phyloP scores from a whole-genome alignment of 2,329 filamentous ascomycete species.

The Aspergillus fijiensis region DNA sequence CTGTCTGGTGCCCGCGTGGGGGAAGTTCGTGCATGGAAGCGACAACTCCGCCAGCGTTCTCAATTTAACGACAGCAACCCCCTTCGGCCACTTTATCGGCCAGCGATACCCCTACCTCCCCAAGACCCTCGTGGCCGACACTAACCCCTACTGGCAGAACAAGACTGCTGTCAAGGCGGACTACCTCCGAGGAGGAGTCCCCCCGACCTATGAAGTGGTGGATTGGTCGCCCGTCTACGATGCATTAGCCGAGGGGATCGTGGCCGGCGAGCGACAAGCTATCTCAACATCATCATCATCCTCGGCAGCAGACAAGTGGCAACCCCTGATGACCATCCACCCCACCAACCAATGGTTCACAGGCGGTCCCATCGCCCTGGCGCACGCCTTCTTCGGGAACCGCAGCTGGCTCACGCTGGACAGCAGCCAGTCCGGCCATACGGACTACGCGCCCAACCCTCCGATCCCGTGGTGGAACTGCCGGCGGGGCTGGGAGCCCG shows the following conservation, averaged over 20 bases:
- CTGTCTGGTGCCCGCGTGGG: slow-evolving; percentile 8
- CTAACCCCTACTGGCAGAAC: slow-evolving; percentile 11
- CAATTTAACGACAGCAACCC: neutral
- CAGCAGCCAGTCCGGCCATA: slow-evolving; percentile 7
- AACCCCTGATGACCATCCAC: slow-evolving; percentile 8
- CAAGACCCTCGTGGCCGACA: slow-evolving; percentile 8
- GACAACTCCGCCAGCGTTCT: neutral
- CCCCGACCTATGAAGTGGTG: neutral
- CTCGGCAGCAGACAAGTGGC: too few relatives aligned
- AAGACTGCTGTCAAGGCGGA: slow-evolving; percentile 7
- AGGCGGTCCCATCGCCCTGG: slow-evolving; percentile 4
- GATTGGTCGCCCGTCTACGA: slow-evolving; percentile 9
- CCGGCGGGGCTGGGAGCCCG: slow-evolving; percentile 9
- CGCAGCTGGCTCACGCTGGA: slow-evolving; percentile 9
- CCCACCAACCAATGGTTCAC: slow-evolving; percentile 12
- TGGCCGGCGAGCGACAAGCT: neutral
- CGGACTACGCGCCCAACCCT: slow-evolving; percentile 10
- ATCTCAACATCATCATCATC: neutral
- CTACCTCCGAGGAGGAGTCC: slow-evolving; percentile 1
- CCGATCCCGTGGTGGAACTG: slow-evolving; percentile 14
- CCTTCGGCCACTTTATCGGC: slow-evolving; percentile 9
- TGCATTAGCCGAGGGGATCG: slow-evolving; percentile 5
- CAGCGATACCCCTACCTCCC: slow-evolving; percentile 9
- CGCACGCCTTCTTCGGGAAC: slow-evolving; percentile 2
- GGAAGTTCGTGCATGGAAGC: neutral